Evolutionary conservation across 1,139 yeast genomes (phyloP), one percentile per base, ranked within the genome.

Genomic region (Blastobotrys illinoisensis): DNA sequence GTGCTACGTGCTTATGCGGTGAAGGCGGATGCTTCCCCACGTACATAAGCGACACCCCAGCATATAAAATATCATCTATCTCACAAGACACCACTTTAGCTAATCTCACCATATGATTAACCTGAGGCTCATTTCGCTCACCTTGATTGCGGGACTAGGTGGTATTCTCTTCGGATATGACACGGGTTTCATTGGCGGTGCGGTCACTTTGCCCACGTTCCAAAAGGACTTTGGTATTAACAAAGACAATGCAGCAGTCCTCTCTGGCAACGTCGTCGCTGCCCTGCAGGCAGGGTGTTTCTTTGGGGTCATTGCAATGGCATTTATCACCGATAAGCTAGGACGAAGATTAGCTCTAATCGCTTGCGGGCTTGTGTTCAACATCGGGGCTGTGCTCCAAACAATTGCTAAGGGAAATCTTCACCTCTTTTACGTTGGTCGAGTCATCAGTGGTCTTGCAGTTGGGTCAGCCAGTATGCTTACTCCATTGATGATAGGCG

Each of bases 401-500:
- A 72, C 78, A 14, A 49, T 50, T 1, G 51, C 52, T 7, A 51
- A 51, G 7, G 59, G 59, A 6, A 46, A 28, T 6, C 49, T 57
- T 26, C 62, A 58, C 1, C 54, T 61, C 9, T 56, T 61, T 52
- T 61, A 61, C 44, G 62, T 75, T 28, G 87, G 88, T 19, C 77
- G 90, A 64, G 70, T 78, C 49, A 68, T 83, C 54, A 76, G 83
- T 54, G 89, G 89, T 54, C 58, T 82, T 49, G 82, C 86, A 54
- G 78, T 83, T 54, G 90, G 90, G 53, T 74, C 82, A 53, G 82
- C 84, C 65, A 80, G 86, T 3, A 77, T 86, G 49, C 76, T 81
- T 49, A 77, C 85, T 45, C 85, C 88, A 7, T 81, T 82, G 51
- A 85, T 85, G 67, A 79, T 83, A 56, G 74, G 85, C 16, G 90